phyloP scores from a whole-genome alignment of 345 rosid species.

The Nasturtium officinale region DNA sequence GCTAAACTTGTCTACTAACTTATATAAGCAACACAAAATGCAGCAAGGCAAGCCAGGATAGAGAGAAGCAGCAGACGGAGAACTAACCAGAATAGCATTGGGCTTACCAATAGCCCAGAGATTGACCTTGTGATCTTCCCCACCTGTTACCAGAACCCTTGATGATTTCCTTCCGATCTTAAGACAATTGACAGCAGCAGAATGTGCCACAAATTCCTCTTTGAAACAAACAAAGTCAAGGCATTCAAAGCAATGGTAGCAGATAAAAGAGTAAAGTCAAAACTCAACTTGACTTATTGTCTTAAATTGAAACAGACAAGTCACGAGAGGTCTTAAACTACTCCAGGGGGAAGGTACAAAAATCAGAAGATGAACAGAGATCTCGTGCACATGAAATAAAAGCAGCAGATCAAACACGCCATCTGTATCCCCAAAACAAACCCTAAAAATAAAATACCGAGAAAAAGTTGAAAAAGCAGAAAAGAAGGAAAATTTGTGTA shows the following conservation, averaged over 20 bases:
- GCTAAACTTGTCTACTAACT: background rate
- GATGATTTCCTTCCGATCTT: conserved; percentile 97
- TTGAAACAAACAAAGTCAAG: conserved; percentile 48
- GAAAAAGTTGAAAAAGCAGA: conserved; percentile 1
- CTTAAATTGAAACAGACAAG: conserved; percentile 34
- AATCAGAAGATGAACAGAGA: conserved; percentile 21
- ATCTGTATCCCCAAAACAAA: conserved; percentile 7
- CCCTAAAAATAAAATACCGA: conserved; percentile 8
- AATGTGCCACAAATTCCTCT: conserved; percentile 99
- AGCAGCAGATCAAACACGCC: conserved; percentile 43
- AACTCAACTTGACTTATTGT: conserved; percentile 13
- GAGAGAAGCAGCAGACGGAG: conserved; percentile 35
- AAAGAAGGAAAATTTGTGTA: background rate
- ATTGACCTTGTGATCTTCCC: conserved; percentile 98
- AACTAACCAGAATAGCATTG: conserved; percentile 94
- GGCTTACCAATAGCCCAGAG: conserved; percentile 99
- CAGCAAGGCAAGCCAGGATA: conserved; percentile 11
- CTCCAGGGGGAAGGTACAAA: conserved; percentile 18
- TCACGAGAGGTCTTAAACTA: conserved; percentile 33
- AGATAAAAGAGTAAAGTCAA: conserved; percentile 21
- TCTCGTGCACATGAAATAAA: conserved; percentile 28
- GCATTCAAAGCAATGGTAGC: conserved; percentile 26
- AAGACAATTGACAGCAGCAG: conserved; percentile 88
- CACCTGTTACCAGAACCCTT: conserved; percentile 92
- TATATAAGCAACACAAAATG: conserved; percentile 7